Conservation (phyloP, 768 basidiomycete species). For the Xanthoconium purpureum region DNA sequence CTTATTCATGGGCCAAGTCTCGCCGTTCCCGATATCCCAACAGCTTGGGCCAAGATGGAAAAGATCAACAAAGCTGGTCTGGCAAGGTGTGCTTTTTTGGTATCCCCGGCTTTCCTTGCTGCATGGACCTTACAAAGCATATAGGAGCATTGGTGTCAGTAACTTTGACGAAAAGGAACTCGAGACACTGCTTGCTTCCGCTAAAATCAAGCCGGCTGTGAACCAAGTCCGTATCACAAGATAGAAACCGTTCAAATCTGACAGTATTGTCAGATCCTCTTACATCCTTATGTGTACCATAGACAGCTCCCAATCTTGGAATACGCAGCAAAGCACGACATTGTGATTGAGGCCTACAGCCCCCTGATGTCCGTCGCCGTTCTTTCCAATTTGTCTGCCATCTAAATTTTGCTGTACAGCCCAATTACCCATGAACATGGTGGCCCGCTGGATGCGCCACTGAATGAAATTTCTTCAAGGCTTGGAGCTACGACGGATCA, state of each 20-base stretch:
- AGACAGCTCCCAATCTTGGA: conserved; percentile 52
- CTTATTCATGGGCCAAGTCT: conserved; percentile 60
- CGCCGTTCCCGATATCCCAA: conserved; percentile 54
- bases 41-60: conserved; percentile 63
- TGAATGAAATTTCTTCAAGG: conserved; percentile 49
- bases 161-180: conserved; percentile 62
- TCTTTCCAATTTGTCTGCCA: background rate
- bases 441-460: conserved; percentile 61
- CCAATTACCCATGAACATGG: conserved; percentile 59
- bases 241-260: too few relatives aligned
- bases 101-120: background rate
- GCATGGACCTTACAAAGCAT: background rate
- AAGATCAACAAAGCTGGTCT: conserved; percentile 51
- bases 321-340: conserved; percentile 53
- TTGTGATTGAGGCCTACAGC: conserved; percentile 73
- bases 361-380: conserved; percentile 48
- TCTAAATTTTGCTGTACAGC: conserved; percentile 30
- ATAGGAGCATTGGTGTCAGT: conserved; percentile 68
- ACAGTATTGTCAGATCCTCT: conserved; percentile 44
- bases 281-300: conserved; percentile 69
- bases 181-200: conserved; percentile 49
- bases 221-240: conserved; percentile 52
- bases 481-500: conserved; percentile 58
- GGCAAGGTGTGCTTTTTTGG: conserved; percentile 42
- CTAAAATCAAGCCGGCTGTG: conserved; percentile 60